A percentile compares a stretch with the other conserved stretches of the same genome.
Evolutionary conservation across 768 basidiomycete species (phyloP).

Genomic region (Scleroderma citrinum): DNA sequence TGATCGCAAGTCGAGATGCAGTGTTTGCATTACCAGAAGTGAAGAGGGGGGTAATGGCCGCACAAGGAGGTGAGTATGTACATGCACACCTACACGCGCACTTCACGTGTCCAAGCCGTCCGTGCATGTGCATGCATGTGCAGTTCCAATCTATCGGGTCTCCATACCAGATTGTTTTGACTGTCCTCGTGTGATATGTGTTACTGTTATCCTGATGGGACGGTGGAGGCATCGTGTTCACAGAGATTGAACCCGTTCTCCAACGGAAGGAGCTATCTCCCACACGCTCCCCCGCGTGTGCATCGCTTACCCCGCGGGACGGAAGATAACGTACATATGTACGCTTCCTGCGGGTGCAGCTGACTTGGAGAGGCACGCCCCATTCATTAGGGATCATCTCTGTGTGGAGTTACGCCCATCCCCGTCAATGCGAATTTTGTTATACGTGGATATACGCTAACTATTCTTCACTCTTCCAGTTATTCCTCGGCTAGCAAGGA

Average conservation of each 20-base stretch:
- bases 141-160: not conserved
- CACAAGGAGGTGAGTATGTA: constrained; percentile 60
- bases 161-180: not conserved
- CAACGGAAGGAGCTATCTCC: not conserved
- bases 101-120: not conserved
- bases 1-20: constrained; percentile 60
- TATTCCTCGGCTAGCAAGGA: constrained; percentile 61
- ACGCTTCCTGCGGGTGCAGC: not conserved
- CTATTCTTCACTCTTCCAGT: constrained; percentile 31
- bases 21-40: constrained; percentile 75
- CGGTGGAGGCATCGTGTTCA: not conserved
- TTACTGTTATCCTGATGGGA: not conserved
- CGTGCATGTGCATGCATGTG: not conserved
- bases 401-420: not conserved
- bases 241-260: not conserved
- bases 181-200: not conserved
- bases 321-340: not conserved
- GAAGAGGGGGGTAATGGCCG: constrained; percentile 67
- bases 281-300: not conserved
- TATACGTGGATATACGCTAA: not conserved
- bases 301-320: not conserved
- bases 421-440: too few relatives aligned
- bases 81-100: not conserved
- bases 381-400: not conserved
- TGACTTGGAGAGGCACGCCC: not conserved